Evolutionary conservation across 352 stramenopile species (phyloP).

Genomic region (Peronospora tabacina): DNA sequence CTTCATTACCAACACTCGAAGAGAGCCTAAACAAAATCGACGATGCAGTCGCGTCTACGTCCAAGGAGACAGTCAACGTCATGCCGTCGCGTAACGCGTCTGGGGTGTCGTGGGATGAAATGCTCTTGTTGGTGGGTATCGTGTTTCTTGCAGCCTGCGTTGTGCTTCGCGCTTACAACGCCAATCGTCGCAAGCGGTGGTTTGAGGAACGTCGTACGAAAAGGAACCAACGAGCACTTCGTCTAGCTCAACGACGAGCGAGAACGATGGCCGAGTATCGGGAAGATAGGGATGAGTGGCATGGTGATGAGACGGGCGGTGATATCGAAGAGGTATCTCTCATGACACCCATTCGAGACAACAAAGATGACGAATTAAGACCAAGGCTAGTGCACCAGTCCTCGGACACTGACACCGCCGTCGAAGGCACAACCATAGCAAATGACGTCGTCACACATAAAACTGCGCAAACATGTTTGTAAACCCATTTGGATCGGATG

Average conservation of each 20-base stretch:
- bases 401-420: constrained; percentile 4
- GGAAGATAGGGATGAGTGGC: constrained; percentile 25
- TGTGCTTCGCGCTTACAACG: constrained; percentile 37
- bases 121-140: constrained; percentile 34
- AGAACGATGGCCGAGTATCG: constrained; percentile 11
- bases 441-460: constrained; percentile 1
- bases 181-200: constrained; percentile 45
- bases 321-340: constrained; percentile 40
- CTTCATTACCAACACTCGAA: background rate
- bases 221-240: constrained; percentile 25
- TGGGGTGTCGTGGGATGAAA: constrained; percentile 36
- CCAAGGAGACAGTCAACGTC: background rate
- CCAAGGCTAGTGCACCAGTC: constrained; percentile 9
- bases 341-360: constrained; percentile 26
- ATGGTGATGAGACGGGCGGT: constrained; percentile 16
- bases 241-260: constrained; percentile 23
- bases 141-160: constrained; percentile 42
- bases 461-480: background rate
- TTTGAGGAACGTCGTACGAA: constrained; percentile 32
- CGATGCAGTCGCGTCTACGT: background rate
- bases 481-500: background rate
- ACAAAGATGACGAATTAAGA: constrained; percentile 20
- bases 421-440: constrained; percentile 9
- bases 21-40: background rate
- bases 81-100: constrained; percentile 1